Evolutionary conservation across 352 stramenopile species (phyloP), one percentile per base, ranked within the genome.

Genomic region (Thalassiosira hispida): DNA sequence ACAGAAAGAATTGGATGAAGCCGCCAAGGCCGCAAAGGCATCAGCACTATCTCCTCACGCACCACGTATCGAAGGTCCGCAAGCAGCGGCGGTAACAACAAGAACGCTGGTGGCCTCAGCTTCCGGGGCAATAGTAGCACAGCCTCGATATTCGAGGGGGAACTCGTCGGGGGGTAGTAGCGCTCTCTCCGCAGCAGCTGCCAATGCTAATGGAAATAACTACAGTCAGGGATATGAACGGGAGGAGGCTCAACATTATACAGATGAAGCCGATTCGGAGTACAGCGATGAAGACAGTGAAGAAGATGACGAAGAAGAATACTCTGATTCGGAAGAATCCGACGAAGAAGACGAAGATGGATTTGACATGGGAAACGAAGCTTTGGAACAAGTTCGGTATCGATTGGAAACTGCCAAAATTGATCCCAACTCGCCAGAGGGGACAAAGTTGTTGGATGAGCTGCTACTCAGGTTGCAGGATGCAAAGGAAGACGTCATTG

Each of bases 361-460:
- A 47, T 64, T 77, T 46, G 59, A 83, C n/a, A 66, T 83, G 31
- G 68, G 61, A 5, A 74, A 73, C 49, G 67, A 83, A 59, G 67
- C 75, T 29, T 31, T 83, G 18, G 60, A 83, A 35, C 75, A 83
- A 42, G 62, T 83, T 67, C 51, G 75, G 2, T 83, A 83, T 73
- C 60, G 75, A 22, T 65, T 83, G 29, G 35, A 78, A 53, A 69
- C 62, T 56, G 75, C 75, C 14, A 78, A 78, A 40, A 78, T 83
- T 47, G 75, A 83, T 70, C 66, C 67, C 12, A 78, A 69, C 64
- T 77, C 74, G 27, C 59, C 67, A 12, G 42, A 75, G 61, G 75
- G 75, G 0, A 69, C 75, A 14, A 70, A 55, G 49, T 55, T 83
- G 16, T 57, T 83, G 35, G 75, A 83, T 51, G 67, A 83, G 22